Conservation (phyloP, 768 basidiomycete genomes). For the Lyophyllum shimeji region DNA sequence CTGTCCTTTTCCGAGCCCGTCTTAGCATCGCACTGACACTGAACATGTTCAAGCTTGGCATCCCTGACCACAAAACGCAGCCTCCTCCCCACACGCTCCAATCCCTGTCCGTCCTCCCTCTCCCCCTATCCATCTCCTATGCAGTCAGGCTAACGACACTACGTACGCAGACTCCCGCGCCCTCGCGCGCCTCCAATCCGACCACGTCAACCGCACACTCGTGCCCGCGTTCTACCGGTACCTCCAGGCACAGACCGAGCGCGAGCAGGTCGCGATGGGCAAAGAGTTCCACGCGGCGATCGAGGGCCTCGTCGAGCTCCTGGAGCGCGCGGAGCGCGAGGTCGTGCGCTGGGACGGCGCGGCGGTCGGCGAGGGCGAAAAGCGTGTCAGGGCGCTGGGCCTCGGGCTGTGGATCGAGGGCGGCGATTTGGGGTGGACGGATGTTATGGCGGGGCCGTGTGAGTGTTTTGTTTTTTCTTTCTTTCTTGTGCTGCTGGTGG, state of each 20-base stretch:
- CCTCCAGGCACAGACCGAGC: slow-evolving; percentile 64
- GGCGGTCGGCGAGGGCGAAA: slow-evolving; percentile 38
- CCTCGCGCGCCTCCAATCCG: slow-evolving; percentile 64
- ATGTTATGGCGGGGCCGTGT: slow-evolving; percentile 76
- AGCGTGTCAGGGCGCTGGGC: slow-evolving; percentile 33
- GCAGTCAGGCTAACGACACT: background rate
- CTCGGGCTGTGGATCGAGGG: slow-evolving; percentile 62
- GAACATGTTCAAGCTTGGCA: slow-evolving; percentile 40
- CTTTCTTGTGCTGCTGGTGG: background rate
- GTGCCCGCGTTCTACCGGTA: slow-evolving; percentile 76
- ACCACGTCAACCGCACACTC: slow-evolving; percentile 62
- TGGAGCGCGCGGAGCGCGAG: slow-evolving; percentile 56
- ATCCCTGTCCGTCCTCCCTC: slow-evolving; percentile 51
- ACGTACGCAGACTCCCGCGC: slow-evolving; percentile 57
- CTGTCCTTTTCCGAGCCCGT: too few species aligned
- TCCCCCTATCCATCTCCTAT: background rate
- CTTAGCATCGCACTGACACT: too few species aligned
- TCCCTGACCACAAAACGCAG: slow-evolving; percentile 43
- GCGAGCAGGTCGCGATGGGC: slow-evolving; percentile 48
- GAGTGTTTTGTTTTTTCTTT: slow-evolving; percentile 20
- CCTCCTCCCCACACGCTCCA: slow-evolving; percentile 54
- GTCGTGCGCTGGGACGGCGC: slow-evolving; percentile 36
- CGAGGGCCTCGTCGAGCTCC: slow-evolving; percentile 47
- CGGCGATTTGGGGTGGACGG: slow-evolving; percentile 59
- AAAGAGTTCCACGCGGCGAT: slow-evolving; percentile 56